Evolutionary conservation across 257 asterid genomes (phyloP), one percentile per base, ranked within the genome.

Genomic region (Penstemon eatonii): DNA sequence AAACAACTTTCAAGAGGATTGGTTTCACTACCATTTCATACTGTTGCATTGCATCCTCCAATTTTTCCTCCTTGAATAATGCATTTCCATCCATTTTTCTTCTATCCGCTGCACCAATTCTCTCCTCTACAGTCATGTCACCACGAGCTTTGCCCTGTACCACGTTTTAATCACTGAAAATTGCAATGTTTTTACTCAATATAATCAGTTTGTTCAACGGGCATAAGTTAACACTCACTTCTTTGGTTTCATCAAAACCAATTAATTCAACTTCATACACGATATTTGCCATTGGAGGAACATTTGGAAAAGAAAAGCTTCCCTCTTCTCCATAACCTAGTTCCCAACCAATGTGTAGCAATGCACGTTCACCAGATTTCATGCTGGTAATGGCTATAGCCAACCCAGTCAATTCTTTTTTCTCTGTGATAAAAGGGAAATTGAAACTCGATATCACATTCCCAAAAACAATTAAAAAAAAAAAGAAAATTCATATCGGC

Each of bases 41-140:
- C 69, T 90, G 97, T 74, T 85, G 95, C 93, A 94, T 91, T 73
- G 97, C 97, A 80, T 82, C 96, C 75, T 87, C 96, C 79, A 93
- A 63, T 61, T 93, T 90, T 70, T 89, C 97, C 66, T 88, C 99
- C 77, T 86, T 87, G 76, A 89, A 94, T 66, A 94, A 80, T 62
- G 77, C 89, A 81, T 90, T 94, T 45, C 97, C 99, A 63, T 90
- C 92, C 96, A 91, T 89, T 82, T 94, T 94, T 87, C 97, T 85
- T 81, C 97, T 80, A 73, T 94, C 97, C 5, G 99, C 97, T 33
- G 95, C 79, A 66, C 97, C 88, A 57, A 93, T 94, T 73, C 99
- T 85, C 84, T 90, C 99, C 86, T 94, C 99, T 39, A 88, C 97
- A n/a, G 99, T 94, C 97, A 94, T 91, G 85, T 94, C 97, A 60